Percentiles rank a stretch among this genome's conserved stretches.
Evolutionary conservation across 495 filamentous ascomycete genomes (phyloP).

Genomic region (Neurospora sp.): DNA sequence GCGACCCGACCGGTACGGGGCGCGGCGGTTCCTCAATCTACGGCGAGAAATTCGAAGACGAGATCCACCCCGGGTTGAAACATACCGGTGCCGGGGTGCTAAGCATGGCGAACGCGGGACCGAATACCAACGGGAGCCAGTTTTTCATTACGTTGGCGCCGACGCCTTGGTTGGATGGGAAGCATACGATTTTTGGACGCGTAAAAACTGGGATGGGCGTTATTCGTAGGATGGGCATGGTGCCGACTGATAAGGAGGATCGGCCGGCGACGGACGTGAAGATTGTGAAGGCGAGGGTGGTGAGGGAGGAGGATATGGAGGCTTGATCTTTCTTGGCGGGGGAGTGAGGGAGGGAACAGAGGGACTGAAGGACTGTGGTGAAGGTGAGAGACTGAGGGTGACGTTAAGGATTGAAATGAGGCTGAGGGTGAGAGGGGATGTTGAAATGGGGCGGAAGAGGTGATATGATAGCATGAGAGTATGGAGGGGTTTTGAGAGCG

Average conservation of each 20-base stretch:
- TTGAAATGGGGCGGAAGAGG: no score
- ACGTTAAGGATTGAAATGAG: no score
- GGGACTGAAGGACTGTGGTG: neutral
- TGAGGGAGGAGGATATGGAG: constrained; percentile 42
- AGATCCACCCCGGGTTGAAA: constrained; percentile 64
- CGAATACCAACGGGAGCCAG: constrained; percentile 84
- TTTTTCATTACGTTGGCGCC: constrained; percentile 91
- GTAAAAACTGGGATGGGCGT: constrained; percentile 77
- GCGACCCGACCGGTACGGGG: constrained; percentile 92
- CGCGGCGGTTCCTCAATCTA: constrained; percentile 86
- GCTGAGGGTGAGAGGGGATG: no score
- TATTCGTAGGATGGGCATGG: constrained; percentile 82
- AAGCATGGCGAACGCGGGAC: constrained; percentile 93
- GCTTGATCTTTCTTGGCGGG: neutral
- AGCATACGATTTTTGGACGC: constrained; percentile 94
- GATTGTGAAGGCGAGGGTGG: constrained; percentile 60
- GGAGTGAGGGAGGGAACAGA: neutral
- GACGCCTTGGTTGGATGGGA: constrained; percentile 93
- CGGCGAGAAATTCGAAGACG: constrained; percentile 91
- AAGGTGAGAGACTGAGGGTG: neutral
- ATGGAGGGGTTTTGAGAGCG: neutral
- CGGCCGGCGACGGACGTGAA: constrained; percentile 72
- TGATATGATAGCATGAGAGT: neutral
- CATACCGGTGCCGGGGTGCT: constrained; percentile 91
- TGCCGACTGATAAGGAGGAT: constrained; percentile 76